phyloP scores from a whole-genome alignment of 73 alveolate species.

The Paramecium biaurelia region DNA sequence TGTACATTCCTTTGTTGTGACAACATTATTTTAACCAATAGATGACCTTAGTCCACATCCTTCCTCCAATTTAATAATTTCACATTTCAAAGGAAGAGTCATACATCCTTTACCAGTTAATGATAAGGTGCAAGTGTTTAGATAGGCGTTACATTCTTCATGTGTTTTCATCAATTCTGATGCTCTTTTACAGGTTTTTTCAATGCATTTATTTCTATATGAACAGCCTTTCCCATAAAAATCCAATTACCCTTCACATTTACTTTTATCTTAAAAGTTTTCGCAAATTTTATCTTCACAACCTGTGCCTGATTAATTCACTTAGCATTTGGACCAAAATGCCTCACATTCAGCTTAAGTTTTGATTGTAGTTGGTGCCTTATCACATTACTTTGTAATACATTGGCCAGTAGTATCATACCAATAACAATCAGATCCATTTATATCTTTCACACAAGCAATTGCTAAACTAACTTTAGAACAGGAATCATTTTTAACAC shows the following conservation, averaged over 20 bases:
- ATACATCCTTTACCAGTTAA: not conserved
- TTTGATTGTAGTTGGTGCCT: not conserved
- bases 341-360: not conserved
- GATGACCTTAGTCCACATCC: not conserved
- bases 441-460: not conserved
- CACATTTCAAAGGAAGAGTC: not conserved
- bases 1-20: not conserved
- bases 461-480: not conserved
- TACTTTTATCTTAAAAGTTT: not conserved
- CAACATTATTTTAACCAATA: not conserved
- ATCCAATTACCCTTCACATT: not conserved
- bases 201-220: not conserved
- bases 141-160: not conserved
- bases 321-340: not conserved
- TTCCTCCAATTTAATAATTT: not conserved
- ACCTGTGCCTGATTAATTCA: not conserved
- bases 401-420: not conserved
- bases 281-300: not conserved
- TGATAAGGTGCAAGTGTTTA: not conserved
- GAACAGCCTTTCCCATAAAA: not conserved
- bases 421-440: slow-evolving; percentile 12
- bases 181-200: not conserved
- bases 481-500: not conserved
- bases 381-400: not conserved
- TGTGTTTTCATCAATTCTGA: not conserved